A percentile compares a stretch with the other conserved stretches of the same genome.
phyloP scores from a whole-genome alignment of 257 asterid genomes.

The Galeopsis tetrahit region DNA sequence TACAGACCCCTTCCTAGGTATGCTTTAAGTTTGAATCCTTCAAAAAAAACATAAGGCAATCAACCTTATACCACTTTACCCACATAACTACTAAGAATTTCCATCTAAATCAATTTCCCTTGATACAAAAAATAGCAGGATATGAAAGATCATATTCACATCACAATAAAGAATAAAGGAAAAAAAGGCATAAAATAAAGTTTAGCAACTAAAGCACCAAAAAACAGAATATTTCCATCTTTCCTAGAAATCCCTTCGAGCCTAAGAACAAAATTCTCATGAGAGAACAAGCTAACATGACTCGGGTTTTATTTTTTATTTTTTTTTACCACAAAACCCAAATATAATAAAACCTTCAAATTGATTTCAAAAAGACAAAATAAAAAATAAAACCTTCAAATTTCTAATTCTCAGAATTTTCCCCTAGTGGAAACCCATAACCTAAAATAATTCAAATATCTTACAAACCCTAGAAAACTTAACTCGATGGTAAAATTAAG shows the following conservation, averaged over 20 bases:
- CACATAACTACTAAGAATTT: neutral
- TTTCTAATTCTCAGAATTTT: constrained; percentile 3
- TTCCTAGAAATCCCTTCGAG: neutral
- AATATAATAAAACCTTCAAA: neutral
- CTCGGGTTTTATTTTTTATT: neutral
- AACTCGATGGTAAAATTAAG: neutral
- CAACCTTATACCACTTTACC: neutral
- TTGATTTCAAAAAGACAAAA: too few relatives aligned
- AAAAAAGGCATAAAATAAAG: neutral
- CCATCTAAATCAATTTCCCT: neutral
- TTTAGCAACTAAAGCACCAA: neutral
- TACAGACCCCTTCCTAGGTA: neutral
- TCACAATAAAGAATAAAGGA: neutral
- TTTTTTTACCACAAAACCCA: neutral
- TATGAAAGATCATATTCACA: neutral
- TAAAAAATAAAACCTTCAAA: neutral
- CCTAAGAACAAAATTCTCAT: constrained; percentile 11
- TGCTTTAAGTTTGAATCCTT: neutral
- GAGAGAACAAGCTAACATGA: constrained; percentile 16
- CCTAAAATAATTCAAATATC: neutral
- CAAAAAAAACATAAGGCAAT: neutral
- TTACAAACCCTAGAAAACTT: neutral
- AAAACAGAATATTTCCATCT: neutral
- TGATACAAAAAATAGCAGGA: neutral
- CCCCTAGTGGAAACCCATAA: neutral